These are phyloP conservation scores for Trichoderma guizhouense DNA, from an alignment of 2,329 filamentous ascomycete genomes.

Conservation along the genomic window DNA sequence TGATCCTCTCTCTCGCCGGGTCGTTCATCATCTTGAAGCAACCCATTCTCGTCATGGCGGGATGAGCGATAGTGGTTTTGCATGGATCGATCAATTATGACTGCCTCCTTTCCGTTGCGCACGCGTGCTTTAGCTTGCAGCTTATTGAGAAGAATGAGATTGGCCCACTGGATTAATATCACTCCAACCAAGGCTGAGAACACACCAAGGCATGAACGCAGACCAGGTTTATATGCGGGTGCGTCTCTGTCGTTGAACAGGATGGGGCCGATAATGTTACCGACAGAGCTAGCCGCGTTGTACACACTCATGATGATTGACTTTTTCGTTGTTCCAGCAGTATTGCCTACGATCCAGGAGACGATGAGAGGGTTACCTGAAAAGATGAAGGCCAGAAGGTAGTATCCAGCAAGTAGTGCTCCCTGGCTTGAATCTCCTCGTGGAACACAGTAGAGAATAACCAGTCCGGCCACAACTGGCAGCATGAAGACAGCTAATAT, in stretches of 20 bases:
- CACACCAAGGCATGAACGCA: constrained; percentile 53
- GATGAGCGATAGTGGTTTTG: constrained; percentile 42
- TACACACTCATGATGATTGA: constrained; percentile 61
- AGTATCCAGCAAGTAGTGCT: constrained; percentile 58
- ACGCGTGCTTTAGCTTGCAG: constrained; percentile 53
- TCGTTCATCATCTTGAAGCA: constrained; percentile 9
- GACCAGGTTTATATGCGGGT: constrained; percentile 55
- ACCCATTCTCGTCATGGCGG: constrained; percentile 18
- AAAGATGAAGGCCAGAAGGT: constrained; percentile 63
- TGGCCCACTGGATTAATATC: constrained; percentile 51
- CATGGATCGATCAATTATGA: constrained; percentile 61
- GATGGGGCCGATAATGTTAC: constrained; percentile 65
- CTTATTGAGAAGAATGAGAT: constrained; percentile 56
- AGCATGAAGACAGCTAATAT: constrained; percentile 53
- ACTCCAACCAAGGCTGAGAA: constrained; percentile 52
- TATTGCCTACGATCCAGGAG: constrained; percentile 67
- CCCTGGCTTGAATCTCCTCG: constrained; percentile 34
- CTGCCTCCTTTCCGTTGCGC: constrained; percentile 56
- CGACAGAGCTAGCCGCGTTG: constrained; percentile 58
- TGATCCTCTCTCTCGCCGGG: constrained; percentile 8
- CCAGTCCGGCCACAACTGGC: constrained; percentile 57
- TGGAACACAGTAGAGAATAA: constrained; percentile 55
- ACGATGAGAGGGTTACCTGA: constrained; percentile 64
- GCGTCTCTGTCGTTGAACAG: constrained; percentile 58
- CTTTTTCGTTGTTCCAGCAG: constrained; percentile 65